phyloP scores from a whole-genome alignment of 2,329 filamentous ascomycete genomes.

The Diaporthe vexans region DNA sequence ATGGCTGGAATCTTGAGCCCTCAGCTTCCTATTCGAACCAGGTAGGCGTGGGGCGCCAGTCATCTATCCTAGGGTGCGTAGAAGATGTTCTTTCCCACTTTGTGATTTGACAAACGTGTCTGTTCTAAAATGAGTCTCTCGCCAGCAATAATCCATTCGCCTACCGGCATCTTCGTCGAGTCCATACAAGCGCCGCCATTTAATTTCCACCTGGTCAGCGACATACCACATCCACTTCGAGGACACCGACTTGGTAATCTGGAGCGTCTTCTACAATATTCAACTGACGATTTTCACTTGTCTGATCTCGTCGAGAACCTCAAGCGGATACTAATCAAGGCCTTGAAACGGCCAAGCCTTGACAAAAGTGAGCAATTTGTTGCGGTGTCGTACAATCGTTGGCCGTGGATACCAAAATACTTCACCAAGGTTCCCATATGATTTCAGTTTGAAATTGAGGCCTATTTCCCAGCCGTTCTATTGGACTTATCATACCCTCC shows the following conservation, averaged over 20 bases:
- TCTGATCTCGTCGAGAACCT: not conserved
- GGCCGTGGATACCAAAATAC: not conserved
- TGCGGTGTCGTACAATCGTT: not conserved
- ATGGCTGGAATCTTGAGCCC: too few relatives aligned
- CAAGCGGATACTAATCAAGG: not conserved
- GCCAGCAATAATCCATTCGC: not conserved
- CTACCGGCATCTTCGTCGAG: not conserved
- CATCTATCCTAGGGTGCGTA: too few relatives aligned
- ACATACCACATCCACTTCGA: not conserved
- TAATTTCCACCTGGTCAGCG: not conserved
- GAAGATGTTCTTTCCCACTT: too few relatives aligned
- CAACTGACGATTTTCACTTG: not conserved
- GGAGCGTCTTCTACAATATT: not conserved
- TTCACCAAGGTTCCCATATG: not conserved
- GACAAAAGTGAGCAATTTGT: not conserved
- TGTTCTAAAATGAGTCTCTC: not conserved
- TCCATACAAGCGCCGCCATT: too few relatives aligned
- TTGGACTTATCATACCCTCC: conserved; percentile 21
- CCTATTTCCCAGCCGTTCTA: not conserved
- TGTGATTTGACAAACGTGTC: too few relatives aligned
- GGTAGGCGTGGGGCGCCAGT: too few relatives aligned
- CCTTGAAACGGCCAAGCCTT: not conserved
- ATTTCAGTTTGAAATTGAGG: not conserved
- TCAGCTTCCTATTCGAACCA: too few relatives aligned
- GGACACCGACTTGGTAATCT: not conserved